These are phyloP conservation scores for Pisolithus thermaeus DNA, from an alignment of 1,284 basidiomycete species.

Conservation along the genomic window DNA sequence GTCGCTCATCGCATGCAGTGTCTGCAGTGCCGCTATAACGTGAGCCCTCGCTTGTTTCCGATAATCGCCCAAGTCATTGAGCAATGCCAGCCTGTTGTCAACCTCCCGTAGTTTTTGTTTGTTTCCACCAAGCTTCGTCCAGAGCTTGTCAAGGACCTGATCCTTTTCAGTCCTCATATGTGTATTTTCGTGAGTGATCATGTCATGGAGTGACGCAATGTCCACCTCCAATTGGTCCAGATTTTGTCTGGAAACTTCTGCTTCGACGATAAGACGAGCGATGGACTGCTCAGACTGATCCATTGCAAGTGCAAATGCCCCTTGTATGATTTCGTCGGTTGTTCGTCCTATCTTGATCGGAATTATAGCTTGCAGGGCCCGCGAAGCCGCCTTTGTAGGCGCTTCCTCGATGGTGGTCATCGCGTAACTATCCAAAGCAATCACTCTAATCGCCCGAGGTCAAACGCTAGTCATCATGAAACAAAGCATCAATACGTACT, in stretches of 20 bases:
- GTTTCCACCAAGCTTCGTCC: conserved; percentile 65
- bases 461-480: background rate
- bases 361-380: conserved; percentile 37
- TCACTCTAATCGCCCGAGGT: conserved; percentile 38
- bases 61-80: conserved; percentile 50
- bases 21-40: conserved; percentile 55
- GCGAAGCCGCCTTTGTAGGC: conserved; percentile 31
- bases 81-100: conserved; percentile 44
- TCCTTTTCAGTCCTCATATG: conserved; percentile 38
- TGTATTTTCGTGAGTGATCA: conserved; percentile 51
- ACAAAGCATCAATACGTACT: conserved; percentile 33
- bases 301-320: conserved; percentile 59
- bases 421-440: conserved; percentile 66
- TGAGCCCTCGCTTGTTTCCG: conserved; percentile 54
- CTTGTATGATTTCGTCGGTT: conserved; percentile 39
- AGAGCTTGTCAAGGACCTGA: conserved; percentile 56
- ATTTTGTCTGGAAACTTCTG: conserved; percentile 46
- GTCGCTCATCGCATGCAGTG: conserved; percentile 54
- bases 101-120: conserved; percentile 38
- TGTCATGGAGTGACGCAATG: conserved; percentile 48
- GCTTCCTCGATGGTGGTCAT: conserved; percentile 52
- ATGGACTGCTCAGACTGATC: conserved; percentile 48
- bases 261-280: conserved; percentile 54
- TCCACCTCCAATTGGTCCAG: conserved; percentile 57
- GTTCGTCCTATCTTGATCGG: conserved; percentile 36